phyloP scores from a whole-genome alignment of 768 basidiomycete genomes.

The Scleroderma bovista region DNA sequence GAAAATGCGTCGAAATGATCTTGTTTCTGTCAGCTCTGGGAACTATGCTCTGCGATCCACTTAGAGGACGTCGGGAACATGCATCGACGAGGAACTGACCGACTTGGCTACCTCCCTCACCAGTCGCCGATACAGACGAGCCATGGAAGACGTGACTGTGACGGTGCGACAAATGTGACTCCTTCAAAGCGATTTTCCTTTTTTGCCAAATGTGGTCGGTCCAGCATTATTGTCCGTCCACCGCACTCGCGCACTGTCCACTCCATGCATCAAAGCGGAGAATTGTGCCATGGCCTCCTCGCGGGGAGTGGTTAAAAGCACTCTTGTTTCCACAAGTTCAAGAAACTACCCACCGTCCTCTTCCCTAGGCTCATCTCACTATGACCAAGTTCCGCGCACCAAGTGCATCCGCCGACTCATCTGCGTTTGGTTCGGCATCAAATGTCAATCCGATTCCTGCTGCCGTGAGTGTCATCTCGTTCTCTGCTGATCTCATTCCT shows the following conservation, averaged over 20 bases:
- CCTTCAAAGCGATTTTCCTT: conserved; percentile 10
- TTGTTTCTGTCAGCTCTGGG: conserved; percentile 35
- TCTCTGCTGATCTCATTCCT: background rate
- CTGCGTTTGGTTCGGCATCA: background rate
- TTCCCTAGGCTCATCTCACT: background rate
- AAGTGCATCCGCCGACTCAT: conserved; percentile 12
- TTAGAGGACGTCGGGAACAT: background rate
- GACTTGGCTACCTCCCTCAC: conserved; percentile 26
- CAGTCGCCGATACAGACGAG: conserved; percentile 24
- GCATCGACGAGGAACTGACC: conserved; percentile 7
- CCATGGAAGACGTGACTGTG: background rate
- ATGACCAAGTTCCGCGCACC: conserved; percentile 17
- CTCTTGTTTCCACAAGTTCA: background rate
- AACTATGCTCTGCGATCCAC: conserved; percentile 29
- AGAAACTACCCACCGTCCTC: background rate
- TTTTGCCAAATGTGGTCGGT: conserved; percentile 6
- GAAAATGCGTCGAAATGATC: conserved; percentile 46
- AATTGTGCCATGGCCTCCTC: too few species aligned
- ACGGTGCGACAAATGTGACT: background rate
- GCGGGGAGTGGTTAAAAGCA: conserved; percentile 15
- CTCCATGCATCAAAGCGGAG: conserved; percentile 6
- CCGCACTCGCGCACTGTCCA: background rate
- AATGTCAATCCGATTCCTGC: background rate
- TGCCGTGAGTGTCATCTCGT: conserved; percentile 4
- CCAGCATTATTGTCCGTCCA: conserved; percentile 17